Conservation (phyloP, 2,329 filamentous ascomycete species). For the Xylaria sp. region DNA sequence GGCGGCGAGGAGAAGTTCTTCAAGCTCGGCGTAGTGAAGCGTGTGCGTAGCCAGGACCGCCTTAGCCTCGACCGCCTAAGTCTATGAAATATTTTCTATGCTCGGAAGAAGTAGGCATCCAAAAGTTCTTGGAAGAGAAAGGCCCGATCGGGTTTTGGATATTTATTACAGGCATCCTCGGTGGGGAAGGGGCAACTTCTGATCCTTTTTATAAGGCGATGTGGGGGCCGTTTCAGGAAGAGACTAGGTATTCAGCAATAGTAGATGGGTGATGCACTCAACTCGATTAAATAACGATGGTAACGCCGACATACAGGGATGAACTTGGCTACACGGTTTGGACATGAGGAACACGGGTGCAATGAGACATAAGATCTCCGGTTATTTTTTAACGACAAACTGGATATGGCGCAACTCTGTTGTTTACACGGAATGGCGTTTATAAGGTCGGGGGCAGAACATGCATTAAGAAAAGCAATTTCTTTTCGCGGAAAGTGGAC, state of each 20-base stretch:
- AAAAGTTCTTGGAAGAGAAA: not conserved
- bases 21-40: constrained; percentile 79
- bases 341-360: constrained; percentile 2
- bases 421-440: constrained; percentile 30
- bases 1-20: constrained; percentile 84
- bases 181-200: not conserved
- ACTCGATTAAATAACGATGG: constrained; percentile 9
- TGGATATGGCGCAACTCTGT: constrained; percentile 28
- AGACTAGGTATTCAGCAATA: constrained; percentile 1
- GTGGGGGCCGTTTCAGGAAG: not conserved
- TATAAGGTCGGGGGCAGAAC: constrained; percentile 13
- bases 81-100: constrained; percentile 61
- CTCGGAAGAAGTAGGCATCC: too few relatives aligned
- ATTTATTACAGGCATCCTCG: constrained; percentile 5
- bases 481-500: not conserved
- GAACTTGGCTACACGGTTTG: constrained; percentile 22
- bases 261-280: constrained; percentile 14
- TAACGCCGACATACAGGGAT: constrained; percentile 22
- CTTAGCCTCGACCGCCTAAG: constrained; percentile 80
- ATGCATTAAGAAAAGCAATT: constrained; percentile 32
- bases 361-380: constrained; percentile 2
- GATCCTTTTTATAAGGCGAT: not conserved
- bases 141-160: not conserved
- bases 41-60: constrained; percentile 78
- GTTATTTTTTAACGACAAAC: constrained; percentile 2